Conservation (phyloP, 352 stramenopile species). For the Globisporangium orthogonon region DNA sequence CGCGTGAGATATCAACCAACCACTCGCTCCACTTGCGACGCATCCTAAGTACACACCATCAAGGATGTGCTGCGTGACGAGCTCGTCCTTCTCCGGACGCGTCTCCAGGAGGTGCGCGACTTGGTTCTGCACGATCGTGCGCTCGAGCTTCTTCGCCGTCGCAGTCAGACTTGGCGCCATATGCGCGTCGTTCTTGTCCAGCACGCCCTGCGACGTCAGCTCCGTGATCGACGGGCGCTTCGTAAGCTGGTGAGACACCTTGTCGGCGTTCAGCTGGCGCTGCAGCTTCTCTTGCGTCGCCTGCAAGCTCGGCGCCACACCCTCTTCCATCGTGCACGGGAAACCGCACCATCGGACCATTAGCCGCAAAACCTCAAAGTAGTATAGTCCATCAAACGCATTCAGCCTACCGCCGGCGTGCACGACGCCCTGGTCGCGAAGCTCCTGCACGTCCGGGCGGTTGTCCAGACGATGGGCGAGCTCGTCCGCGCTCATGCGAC, state of each 20-base stretch:
- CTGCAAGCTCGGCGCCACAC: constrained; percentile 71
- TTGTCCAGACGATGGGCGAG: constrained; percentile 57
- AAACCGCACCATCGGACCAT: background rate
- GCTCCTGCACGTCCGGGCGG: constrained; percentile 66
- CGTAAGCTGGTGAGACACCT: constrained; percentile 62
- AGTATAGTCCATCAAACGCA: too few species aligned
- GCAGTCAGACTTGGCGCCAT: constrained; percentile 59
- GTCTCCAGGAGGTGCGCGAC: constrained; percentile 75
- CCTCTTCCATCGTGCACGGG: constrained; percentile 16
- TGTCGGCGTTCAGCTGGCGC: constrained; percentile 68
- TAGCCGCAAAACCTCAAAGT: too few species aligned
- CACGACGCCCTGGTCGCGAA: constrained; percentile 68
- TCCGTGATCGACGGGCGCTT: constrained; percentile 62
- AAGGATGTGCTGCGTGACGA: constrained; percentile 70
- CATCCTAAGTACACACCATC: constrained; percentile 24
- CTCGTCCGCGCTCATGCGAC: constrained; percentile 67
- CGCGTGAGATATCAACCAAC: too few species aligned
- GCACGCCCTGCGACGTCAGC: constrained; percentile 47
- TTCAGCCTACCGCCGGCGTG: constrained; percentile 19
- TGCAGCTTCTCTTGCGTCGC: constrained; percentile 74
- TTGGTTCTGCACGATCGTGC: constrained; percentile 74
- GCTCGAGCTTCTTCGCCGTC: constrained; percentile 75
- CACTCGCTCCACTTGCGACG: background rate
- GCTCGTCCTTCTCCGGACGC: constrained; percentile 68
- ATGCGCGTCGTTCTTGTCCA: constrained; percentile 52